These are phyloP conservation scores for Linum usitatissimum DNA, from an alignment of 345 rosid species.

Conservation along the genomic window DNA sequence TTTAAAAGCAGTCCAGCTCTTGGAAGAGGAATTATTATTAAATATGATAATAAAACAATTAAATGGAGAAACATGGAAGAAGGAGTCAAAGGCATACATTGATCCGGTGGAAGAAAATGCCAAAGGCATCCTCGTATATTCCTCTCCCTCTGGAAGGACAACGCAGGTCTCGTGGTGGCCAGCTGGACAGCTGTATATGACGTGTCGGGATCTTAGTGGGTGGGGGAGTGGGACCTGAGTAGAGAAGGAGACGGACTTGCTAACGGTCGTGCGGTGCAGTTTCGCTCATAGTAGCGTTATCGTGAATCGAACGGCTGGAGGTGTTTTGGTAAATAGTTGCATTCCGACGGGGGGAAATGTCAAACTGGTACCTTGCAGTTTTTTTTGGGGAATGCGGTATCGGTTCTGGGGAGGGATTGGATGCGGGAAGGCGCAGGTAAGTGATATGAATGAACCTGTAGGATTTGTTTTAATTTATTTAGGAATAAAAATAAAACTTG, in stretches of 20 bases:
- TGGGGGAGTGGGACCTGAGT: not conserved
- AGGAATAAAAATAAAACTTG: too few relatives aligned
- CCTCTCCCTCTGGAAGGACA: not conserved
- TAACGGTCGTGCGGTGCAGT: constrained; percentile 9
- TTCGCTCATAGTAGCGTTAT: not conserved
- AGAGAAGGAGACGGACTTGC: constrained; percentile 13
- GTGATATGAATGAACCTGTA: too few relatives aligned
- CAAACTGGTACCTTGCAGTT: not conserved
- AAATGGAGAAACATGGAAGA: not conserved
- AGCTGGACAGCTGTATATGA: not conserved
- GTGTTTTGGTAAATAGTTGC: not conserved
- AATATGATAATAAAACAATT: not conserved
- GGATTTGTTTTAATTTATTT: too few relatives aligned
- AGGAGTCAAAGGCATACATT: not conserved
- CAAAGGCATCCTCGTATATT: constrained; percentile 6
- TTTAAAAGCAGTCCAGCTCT: constrained; percentile 4
- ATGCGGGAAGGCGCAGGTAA: too few relatives aligned
- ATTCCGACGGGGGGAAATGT: not conserved
- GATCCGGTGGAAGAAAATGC: not conserved
- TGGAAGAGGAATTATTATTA: not conserved
- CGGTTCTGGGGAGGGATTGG: too few relatives aligned
- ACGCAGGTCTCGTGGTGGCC: constrained; percentile 6
- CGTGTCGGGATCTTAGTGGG: not conserved
- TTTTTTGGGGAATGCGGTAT: not conserved
- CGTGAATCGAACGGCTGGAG: not conserved